Base-by-base conservation (phyloP, 116 monocot species). In the Papilionanthe hybrid region DNA sequence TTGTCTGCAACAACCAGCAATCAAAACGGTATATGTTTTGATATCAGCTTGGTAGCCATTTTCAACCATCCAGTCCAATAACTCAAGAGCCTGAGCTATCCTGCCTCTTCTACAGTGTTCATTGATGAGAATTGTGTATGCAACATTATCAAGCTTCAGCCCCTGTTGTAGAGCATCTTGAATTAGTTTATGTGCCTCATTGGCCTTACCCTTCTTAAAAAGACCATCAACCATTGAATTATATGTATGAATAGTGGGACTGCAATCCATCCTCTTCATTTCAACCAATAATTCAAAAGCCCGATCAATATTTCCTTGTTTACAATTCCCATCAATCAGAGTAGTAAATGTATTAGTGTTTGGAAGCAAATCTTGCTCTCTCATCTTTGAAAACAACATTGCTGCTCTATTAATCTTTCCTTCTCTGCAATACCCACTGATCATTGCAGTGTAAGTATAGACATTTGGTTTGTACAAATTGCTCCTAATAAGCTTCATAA, bases 401-500 rank as follows among this genome's bases (percentile, higher is more conserved):
- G 94, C 93, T 11, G 95, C 98, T 86, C 95, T 83, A 80, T 68
- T 86, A 63, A 99, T 78, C 78, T 94, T 99, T 5, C 84, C 81
- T 82, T 99, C 98, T 78, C 83, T 94, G 20, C 90, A 99, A 71
- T 99, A 99, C 37, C 98, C 98, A 44, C 84, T 55, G 30, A 99
- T 91, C 98, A 99, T 99, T 12, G 90, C 91, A 69, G 98, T 99
- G 80, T 99, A 95, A 44, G 98, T 99, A 19, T 79, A 67, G 30
- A 93, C 88, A 81, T 93, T 94, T 0, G 98, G 98, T 84, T 99
- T 99, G 83, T 99, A 99, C 0, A 82, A 78, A 49, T 90, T 83
- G 78, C 98, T 99, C 75, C 86, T 83, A 9, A 95, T 86, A 75
- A 99, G 93, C 87, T 99, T 99, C 72, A 99, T 80, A 78, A 99